Conservation (phyloP, 2,329 filamentous ascomycete species). For the Trichophyton rubrum region DNA sequence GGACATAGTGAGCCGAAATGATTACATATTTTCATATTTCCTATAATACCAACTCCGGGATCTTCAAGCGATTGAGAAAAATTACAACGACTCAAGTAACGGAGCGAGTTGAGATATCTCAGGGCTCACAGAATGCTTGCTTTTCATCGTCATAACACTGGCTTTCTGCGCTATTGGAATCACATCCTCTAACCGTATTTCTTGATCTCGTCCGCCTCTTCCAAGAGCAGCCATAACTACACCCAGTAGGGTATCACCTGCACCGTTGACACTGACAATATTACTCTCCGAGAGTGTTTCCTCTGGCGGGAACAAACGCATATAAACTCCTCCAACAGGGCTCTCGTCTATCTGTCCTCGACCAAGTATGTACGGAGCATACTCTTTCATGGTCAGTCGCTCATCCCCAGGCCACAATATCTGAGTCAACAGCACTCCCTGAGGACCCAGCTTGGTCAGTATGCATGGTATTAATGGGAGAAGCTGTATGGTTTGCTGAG, state of each 20-base stretch:
- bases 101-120: constrained; percentile 19
- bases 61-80: neutral
- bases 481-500: constrained; percentile 70
- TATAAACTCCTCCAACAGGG: constrained; percentile 67
- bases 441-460: constrained; percentile 65
- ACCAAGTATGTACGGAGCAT: constrained; percentile 59
- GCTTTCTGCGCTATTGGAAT: constrained; percentile 72
- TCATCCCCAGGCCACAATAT: constrained; percentile 57
- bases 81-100: neutral
- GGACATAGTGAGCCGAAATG: neutral
- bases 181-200: constrained; percentile 46
- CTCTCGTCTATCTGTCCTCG: constrained; percentile 33
- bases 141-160: constrained; percentile 65
- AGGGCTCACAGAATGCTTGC: constrained; percentile 53
- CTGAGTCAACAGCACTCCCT: constrained; percentile 64
- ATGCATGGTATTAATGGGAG: constrained; percentile 79
- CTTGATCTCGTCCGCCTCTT: constrained; percentile 31
- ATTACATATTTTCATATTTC: neutral
- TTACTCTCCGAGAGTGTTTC: constrained; percentile 49
- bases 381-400: constrained; percentile 49
- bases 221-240: constrained; percentile 69
- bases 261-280: constrained; percentile 82
- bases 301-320: constrained; percentile 58
- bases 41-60: neutral
- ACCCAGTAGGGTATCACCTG: constrained; percentile 85